Conservation (phyloP, 768 basidiomycete genomes). For the Hericium erinaceus region DNA sequence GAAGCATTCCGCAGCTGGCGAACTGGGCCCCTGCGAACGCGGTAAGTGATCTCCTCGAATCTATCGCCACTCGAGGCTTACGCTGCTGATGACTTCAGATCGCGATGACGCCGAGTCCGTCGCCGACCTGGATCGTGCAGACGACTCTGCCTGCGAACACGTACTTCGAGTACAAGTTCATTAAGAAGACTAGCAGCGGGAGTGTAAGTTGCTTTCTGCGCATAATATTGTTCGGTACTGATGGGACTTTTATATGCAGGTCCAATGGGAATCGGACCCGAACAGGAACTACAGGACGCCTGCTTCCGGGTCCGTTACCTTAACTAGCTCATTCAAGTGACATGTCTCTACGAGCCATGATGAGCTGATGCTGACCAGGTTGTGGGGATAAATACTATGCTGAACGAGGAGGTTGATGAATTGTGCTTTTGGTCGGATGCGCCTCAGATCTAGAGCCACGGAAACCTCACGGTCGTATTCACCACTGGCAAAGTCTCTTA, state of each 20-base stretch:
- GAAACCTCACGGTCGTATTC: no score
- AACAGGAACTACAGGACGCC: slow-evolving; percentile 39
- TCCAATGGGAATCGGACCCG: slow-evolving; percentile 57
- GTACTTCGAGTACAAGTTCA: slow-evolving; percentile 51
- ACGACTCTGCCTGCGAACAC: slow-evolving; percentile 41
- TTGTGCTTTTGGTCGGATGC: no score
- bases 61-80: no score
- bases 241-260: not conserved
- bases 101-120: slow-evolving; percentile 39
- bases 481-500: no score
- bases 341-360: not conserved
- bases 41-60: slow-evolving; percentile 22
- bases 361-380: no score
- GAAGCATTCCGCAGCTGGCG: slow-evolving; percentile 46
- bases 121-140: slow-evolving; percentile 47
- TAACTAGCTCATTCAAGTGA: not conserved
- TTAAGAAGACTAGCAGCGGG: slow-evolving; percentile 45
- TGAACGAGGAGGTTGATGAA: no score
- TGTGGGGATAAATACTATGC: no score
- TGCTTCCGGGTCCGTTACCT: not conserved
- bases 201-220: slow-evolving; percentile 26
- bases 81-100: slow-evolving; percentile 25
- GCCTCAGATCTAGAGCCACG: no score
- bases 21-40: slow-evolving; percentile 39
- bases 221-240: not conserved